Conservation (phyloP, 2,329 filamentous ascomycete species). For the Ascochyta fabae region DNA sequence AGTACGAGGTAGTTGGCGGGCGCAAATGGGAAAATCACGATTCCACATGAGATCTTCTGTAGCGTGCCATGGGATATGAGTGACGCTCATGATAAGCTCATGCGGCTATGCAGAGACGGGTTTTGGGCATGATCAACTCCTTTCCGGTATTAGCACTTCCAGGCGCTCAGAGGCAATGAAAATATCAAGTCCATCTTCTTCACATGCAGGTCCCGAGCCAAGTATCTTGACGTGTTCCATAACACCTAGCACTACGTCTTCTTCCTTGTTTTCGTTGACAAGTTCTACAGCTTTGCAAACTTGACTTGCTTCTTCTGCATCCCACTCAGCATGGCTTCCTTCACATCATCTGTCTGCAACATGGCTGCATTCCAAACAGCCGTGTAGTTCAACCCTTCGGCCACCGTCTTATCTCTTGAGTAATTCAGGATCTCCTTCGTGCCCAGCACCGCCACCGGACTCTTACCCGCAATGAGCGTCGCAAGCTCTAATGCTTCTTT, state of each 20-base stretch:
- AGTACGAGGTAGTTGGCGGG: constrained; percentile 32
- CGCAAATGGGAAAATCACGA: constrained; percentile 47
- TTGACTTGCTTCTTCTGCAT: constrained; percentile 78
- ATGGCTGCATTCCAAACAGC: constrained; percentile 85
- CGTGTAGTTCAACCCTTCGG: constrained; percentile 83
- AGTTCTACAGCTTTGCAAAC: constrained; percentile 78
- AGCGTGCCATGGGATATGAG: constrained; percentile 49
- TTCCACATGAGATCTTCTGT: constrained; percentile 46
- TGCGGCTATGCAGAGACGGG: constrained; percentile 30
- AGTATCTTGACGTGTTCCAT: no score
- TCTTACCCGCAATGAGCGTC: constrained; percentile 74
- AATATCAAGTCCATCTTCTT: constrained; percentile 48
- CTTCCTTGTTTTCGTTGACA: no score
- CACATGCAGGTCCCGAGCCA: not conserved
- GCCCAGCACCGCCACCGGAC: constrained; percentile 83
- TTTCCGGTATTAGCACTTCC: constrained; percentile 51
- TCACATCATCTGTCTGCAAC: constrained; percentile 80
- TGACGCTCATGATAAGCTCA: constrained; percentile 38
- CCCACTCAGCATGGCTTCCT: constrained; percentile 75
- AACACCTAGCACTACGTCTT: no score
- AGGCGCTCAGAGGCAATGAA: constrained; percentile 54
- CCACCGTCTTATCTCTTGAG: constrained; percentile 76
- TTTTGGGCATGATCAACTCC: constrained; percentile 44
- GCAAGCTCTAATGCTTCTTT: constrained; percentile 66
- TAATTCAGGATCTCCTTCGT: constrained; percentile 89